phyloP scores from a whole-genome alignment of 108 stramenopile genomes.

The Halocafeteria seosinensis region DNA sequence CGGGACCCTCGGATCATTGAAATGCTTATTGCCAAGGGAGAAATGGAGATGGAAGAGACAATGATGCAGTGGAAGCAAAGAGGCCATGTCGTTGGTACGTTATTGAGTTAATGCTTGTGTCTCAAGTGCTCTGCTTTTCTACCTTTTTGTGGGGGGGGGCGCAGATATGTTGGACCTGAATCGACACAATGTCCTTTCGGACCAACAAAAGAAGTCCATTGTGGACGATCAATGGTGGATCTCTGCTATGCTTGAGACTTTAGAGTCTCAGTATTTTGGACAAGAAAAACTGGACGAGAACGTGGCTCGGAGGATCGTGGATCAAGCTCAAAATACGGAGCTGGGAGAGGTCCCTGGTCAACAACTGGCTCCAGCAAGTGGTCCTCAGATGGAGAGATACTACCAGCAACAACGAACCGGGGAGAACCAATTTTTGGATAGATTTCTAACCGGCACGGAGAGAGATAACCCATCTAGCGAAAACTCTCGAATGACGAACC shows the following conservation, averaged over 20 bases:
- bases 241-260: neutral
- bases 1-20: conserved; percentile 20
- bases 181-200: neutral
- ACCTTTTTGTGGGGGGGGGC: no score
- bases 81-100: no score
- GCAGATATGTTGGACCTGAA: neutral
- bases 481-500: no score
- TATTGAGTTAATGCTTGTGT: no score
- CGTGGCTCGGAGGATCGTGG: no score
- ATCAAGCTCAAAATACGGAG: neutral
- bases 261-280: neutral
- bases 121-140: no score
- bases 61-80: conserved; percentile 31
- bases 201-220: neutral
- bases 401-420: no score
- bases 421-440: no score
- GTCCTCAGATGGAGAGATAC: no score
- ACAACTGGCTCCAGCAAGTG: neutral
- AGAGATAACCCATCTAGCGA: no score
- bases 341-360: neutral
- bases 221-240: neutral
- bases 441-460: no score
- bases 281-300: no score
- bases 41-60: conserved; percentile 32
- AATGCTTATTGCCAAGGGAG: conserved; percentile 22